These are phyloP conservation scores for Chrysanthemum seticuspe DNA, from an alignment of 129 eudicot genomes.

Conservation along the genomic window DNA sequence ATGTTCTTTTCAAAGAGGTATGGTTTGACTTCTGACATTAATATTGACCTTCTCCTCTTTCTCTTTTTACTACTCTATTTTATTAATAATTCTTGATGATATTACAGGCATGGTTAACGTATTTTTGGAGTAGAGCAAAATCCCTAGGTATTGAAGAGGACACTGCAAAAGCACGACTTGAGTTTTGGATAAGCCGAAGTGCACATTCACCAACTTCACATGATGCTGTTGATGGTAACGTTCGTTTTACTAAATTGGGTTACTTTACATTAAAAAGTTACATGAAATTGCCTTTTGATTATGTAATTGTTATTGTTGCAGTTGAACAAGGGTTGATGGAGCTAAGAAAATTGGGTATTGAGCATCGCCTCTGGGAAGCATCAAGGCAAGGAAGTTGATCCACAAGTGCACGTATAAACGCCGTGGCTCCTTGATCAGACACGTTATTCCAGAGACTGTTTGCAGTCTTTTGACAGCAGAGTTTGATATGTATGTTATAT, in stretches of 20 bases:
- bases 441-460: background rate
- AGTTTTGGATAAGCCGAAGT: slow-evolving; percentile 86
- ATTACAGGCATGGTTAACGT: slow-evolving; percentile 92
- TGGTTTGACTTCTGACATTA: background rate
- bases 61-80: background rate
- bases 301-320: slow-evolving; percentile 19
- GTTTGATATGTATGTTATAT: slow-evolving; percentile 23
- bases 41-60: background rate
- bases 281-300: background rate
- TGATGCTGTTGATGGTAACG: slow-evolving; percentile 86
- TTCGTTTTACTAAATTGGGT: slow-evolving; percentile 6
- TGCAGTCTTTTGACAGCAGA: slow-evolving; percentile 6
- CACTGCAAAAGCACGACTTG: slow-evolving; percentile 63
- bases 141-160: slow-evolving; percentile 74
- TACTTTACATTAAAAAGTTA: no score
- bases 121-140: slow-evolving; percentile 91
- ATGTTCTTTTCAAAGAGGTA: slow-evolving; percentile 99
- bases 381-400: slow-evolving; percentile 75
- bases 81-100: background rate
- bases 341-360: slow-evolving; percentile 79
- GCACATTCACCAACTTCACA: slow-evolving; percentile 91
- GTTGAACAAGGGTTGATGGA: slow-evolving; percentile 95
- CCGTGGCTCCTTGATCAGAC: background rate
- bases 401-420: background rate
- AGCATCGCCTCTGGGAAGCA: slow-evolving; percentile 88